Evolutionary conservation across 2,329 filamentous ascomycete species (phyloP), one percentile per base, ranked within the genome.

Genomic region (Talaromyces rugulosus): DNA sequence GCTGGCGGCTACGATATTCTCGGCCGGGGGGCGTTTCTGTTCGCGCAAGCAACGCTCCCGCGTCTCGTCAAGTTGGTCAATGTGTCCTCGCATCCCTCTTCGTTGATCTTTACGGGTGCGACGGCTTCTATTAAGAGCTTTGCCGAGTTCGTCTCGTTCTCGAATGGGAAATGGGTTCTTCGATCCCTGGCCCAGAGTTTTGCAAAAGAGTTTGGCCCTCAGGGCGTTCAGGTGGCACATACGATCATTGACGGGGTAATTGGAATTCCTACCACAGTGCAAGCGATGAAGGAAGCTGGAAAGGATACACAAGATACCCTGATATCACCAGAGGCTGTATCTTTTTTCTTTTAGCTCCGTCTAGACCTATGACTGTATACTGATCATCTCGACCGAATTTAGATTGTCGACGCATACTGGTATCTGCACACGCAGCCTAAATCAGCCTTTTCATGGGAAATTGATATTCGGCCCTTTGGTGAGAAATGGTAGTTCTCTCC

Each of bases 361-460:
- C 14, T 40, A 40, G 7, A 40, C 8, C 14, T n/a, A 63, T 67
- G 9, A 61, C n/a, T 31, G 58, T 61, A 56, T 60, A 59, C 36
- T 40, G n/a, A 40, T 40, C 16, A 5, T n/a, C 14, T 40, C 16
- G 12, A 40, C n/a, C 14, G 5, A n/a, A n/a, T n/a, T 2, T 56
- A 83, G 75, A 84, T 85, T 72, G 83, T 83, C 7, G 81, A 84
- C 62, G 75, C 80, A 7, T 85, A 85, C 64, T 85, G 82, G 82
- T 77, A 79, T 66, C 66, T 85, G 66, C 82, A 85, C 62, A 80
- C 76, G 0, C 82, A 85, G 71, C 80, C 81, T 2, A 74, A 74
- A 68, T 80, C 79, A 9, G 77, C 80, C 5, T 84, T 83, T 62
- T 83, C 82, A 0, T 82, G 81, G 69, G 83, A 85, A 70, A 74